These are phyloP conservation scores for Hyphodiscus sp. DNA, from an alignment of 2,329 filamentous ascomycete genomes.

Conservation along the genomic window DNA sequence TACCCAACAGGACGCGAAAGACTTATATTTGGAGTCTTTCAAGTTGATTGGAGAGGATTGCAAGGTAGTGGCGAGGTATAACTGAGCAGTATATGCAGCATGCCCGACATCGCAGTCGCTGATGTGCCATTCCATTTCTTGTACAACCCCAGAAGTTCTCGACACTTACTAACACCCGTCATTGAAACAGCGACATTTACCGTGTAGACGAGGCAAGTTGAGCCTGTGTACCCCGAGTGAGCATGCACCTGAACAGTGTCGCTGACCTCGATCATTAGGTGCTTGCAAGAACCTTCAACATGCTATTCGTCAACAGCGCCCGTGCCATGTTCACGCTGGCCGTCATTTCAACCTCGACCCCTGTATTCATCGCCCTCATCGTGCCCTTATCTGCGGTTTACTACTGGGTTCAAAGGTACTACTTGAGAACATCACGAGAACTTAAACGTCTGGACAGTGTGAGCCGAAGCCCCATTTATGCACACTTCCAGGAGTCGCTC, in stretches of 20 bases:
- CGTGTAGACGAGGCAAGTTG: conserved; percentile 32
- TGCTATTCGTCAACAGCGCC: conserved; percentile 76
- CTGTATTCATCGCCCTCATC: conserved; percentile 73
- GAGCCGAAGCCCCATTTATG: conserved; percentile 91
- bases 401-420: conserved; percentile 92
- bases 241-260: conserved; percentile 6
- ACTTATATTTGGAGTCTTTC: too few species aligned
- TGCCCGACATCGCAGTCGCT: background rate
- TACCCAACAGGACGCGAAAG: too few species aligned
- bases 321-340: conserved; percentile 76
- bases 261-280: conserved; percentile 78
- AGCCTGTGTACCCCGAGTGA: background rate
- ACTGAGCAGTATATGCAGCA: background rate
- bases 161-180: background rate
- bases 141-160: background rate
- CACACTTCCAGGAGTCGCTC: conserved; percentile 96
- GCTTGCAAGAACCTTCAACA: conserved; percentile 93
- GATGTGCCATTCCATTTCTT: background rate
- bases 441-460: conserved; percentile 94
- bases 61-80: too few species aligned
- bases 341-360: conserved; percentile 77
- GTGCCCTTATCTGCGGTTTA: conserved; percentile 77
- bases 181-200: conserved; percentile 42
- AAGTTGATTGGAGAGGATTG: too few species aligned
- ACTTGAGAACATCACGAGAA: conserved; percentile 90